Evolutionary conservation across 768 basidiomycete genomes (phyloP), one percentile per base, ranked within the genome.

Genomic region (Tylopilus sp.): DNA sequence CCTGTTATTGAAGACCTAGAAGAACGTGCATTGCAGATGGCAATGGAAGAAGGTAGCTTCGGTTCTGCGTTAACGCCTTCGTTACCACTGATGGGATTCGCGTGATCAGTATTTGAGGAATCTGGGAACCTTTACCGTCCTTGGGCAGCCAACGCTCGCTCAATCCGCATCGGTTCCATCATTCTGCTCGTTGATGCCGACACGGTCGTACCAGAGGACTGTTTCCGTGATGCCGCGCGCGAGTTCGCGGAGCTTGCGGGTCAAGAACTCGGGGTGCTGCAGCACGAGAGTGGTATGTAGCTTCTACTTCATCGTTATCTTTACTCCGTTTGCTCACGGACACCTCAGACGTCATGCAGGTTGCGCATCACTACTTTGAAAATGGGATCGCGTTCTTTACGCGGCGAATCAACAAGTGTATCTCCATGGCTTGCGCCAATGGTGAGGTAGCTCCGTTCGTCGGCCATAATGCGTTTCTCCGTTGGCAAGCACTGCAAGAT

Each of bases 351-450:
- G 91, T 94, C 59, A 91, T 93, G 86, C 89, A 94, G 69, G 90
- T 92, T 50, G 90, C 86, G 0, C 76, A 87, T 67, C 86, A 92
- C 69, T 94, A 88, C 72, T 94, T 95, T 63, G 92, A 96, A 66
- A 92, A 92, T 60, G 90, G 89, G 17, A 86, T 95, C 55, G 83
- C 92, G 13, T 85, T 86, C 69, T 95, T 96, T 72, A 94, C 92
- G 2, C 82, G 84, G 21, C 81, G 90, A 33, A 91, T 95, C 72
- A 92, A 94, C 67, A 84, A 83, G 67, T 83, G 80, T 65, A 91
- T 91, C 34, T 86, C 88, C 0, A 83, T 91, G 78, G 81, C 83
- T 16, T 84, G 83, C 61, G 86, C 89, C 3, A 91, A 91, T 57
- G 89, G 89, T 28, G 88, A 91, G 64, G 81, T 89, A 1, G 67